Base-by-base conservation (phyloP, 306 rosid species). In the Medicago ruthenica region DNA sequence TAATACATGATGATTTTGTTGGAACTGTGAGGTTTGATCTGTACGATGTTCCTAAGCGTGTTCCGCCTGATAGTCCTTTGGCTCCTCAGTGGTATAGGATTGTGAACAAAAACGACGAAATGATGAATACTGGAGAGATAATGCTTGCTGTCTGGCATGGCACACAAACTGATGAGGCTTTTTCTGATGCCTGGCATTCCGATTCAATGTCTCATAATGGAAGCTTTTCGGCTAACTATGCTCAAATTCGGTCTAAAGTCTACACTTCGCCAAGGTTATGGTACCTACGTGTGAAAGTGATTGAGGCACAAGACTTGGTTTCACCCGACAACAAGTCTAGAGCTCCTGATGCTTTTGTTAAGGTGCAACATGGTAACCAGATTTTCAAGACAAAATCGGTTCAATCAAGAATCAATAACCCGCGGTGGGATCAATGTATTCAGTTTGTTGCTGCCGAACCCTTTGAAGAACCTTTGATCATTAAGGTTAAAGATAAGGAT, bases 131-230 rank as follows among this genome's bases (percentile, higher is more conserved):
- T 22, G 98, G 98, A 27, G 97, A 95, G 81, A 65, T 95, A 63
- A 95, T 95, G 98, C 92, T 95, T 84, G 97, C 98, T 59, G 96
- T 95, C 40, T 95, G 98, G 98, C 14, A 1, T n/a, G 98, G 98
- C 54, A 89, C 98, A 61, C 98, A 95, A 79, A 97, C 96, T 60
- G 98, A 95, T 62, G 98, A 95, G 76, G 93, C 98, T 61, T 95
- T 95, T 82, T 87, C 95, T 9, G 96, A 95, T 75, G 98, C 98
- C 34, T 92, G 97, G 97, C 98, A 95, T 83, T 95, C 98, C 15
- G 98, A 95, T 85, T 88, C 97, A 31, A 69, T 90, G 22, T 83
- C 88, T 76, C 84, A 89, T 1, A 80, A 48, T 31, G 96, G 84
- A 70, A 86, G 42, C 68, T 60, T 84, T 77, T 65, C 86, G 0